Evolutionary conservation across 163 green algal genomes (phyloP).

Genomic region (Scenedesmus sp.): DNA sequence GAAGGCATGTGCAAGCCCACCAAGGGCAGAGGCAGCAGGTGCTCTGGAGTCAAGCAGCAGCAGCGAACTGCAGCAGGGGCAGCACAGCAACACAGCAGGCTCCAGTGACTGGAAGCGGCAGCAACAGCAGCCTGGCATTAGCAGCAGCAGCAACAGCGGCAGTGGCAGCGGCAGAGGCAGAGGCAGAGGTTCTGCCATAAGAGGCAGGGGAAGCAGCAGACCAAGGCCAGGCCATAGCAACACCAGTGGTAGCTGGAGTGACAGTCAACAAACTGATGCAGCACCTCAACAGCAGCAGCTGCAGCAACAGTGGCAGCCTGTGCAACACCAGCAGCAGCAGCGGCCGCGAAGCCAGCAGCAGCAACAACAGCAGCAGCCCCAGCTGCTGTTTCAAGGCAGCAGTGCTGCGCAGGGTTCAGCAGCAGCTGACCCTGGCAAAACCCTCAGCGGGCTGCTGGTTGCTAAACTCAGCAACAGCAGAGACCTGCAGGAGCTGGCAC

Average conservation of each 20-base stretch:
- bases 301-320: neutral
- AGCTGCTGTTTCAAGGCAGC: conserved; percentile 43
- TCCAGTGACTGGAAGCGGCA: neutral
- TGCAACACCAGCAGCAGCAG: neutral
- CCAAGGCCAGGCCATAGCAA: neutral
- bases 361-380: conserved; percentile 42
- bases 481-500: conserved; percentile 14
- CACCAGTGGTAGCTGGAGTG: neutral
- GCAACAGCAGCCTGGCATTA: neutral
- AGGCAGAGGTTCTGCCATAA: neutral
- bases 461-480: neutral
- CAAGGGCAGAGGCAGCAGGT: neutral
- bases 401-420: conserved; percentile 1
- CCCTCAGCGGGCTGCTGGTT: conserved; percentile 11
- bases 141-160: neutral
- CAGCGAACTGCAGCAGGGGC: neutral
- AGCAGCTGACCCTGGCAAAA: neutral
- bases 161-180: neutral
- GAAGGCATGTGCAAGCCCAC: neutral
- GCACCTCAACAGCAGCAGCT: conserved; percentile 9
- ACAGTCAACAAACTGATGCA: neutral
- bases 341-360: neutral
- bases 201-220: neutral
- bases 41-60: neutral
- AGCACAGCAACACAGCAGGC: neutral